Percentiles rank a stretch among this genome's conserved stretches.
These are phyloP conservation scores for Chaetomium tenue DNA, from an alignment of 495 filamentous ascomycete species.

Conservation along the genomic window DNA sequence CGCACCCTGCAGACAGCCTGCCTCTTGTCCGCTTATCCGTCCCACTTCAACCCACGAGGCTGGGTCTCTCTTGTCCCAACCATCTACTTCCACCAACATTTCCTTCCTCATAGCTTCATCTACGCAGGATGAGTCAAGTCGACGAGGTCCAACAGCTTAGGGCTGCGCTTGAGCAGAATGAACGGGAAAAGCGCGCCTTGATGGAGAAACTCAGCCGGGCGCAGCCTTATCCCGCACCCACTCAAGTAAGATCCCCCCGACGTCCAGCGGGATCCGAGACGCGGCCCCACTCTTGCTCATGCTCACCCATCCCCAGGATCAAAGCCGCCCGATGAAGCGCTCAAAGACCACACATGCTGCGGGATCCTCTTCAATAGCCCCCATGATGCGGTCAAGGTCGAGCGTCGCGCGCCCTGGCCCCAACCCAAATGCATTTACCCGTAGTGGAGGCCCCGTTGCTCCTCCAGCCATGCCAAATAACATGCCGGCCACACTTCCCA, in stretches of 20 bases:
- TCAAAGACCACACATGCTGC: slow-evolving; percentile 34
- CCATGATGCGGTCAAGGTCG: slow-evolving; percentile 36
- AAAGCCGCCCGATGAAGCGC: slow-evolving; percentile 37
- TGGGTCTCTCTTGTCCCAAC: slow-evolving; percentile 1
- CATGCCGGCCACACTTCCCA: slow-evolving; percentile 2
- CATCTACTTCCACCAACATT: slow-evolving; percentile 4
- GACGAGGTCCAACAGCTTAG: slow-evolving; percentile 23
- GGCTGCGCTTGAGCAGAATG: slow-evolving; percentile 22
- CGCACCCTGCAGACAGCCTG: neutral
- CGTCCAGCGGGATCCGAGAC: neutral
- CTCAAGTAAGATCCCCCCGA: slow-evolving; percentile 24
- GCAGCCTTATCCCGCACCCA: slow-evolving; percentile 12
- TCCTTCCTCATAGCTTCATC: neutral
- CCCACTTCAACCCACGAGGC: slow-evolving; percentile 14
- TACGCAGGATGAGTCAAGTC: slow-evolving; percentile 29
- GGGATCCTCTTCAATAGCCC: slow-evolving; percentile 19
- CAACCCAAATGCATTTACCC: slow-evolving; percentile 14
- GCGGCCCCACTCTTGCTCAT: slow-evolving; percentile 11
- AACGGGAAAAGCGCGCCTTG: slow-evolving; percentile 25
- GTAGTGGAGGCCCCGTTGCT: slow-evolving; percentile 18
- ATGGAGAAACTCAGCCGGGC: slow-evolving; percentile 28
- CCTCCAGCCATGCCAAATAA: slow-evolving; percentile 17
- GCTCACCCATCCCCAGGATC: slow-evolving; percentile 22
- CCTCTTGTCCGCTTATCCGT: neutral
- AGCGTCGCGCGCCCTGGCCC: slow-evolving; percentile 17